These are phyloP conservation scores for Hyaloperonospora arabidopsidis DNA, from an alignment of 352 stramenopile species.

Conservation along the genomic window DNA sequence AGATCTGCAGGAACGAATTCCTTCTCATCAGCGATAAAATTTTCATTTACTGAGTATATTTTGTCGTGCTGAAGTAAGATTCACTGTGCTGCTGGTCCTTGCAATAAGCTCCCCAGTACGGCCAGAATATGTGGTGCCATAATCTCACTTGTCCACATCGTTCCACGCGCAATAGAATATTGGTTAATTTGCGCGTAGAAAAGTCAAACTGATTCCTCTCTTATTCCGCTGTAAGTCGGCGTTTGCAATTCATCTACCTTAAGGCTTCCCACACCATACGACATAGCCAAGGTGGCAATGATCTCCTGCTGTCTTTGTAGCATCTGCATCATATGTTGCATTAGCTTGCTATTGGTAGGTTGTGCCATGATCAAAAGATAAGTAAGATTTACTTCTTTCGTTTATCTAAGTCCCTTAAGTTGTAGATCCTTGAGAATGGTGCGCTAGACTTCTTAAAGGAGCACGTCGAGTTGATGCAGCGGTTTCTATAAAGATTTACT, in stretches of 20 bases:
- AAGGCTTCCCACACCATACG: too few relatives aligned
- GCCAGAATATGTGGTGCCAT: not conserved
- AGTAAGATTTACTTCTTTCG: too few relatives aligned
- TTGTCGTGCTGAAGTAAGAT: not conserved
- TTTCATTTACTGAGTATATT: not conserved
- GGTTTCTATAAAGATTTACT: not conserved
- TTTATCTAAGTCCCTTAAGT: too few relatives aligned
- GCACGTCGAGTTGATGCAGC: not conserved
- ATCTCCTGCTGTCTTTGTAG: too few relatives aligned
- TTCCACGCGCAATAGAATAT: not conserved
- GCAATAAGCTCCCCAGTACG: not conserved
- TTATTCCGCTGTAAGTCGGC: not conserved
- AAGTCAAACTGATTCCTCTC: not conserved
- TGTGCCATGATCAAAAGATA: too few relatives aligned
- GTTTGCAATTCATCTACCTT: too few relatives aligned
- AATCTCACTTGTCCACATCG: not conserved
- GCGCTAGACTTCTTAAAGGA: not conserved
- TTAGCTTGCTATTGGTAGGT: too few relatives aligned
- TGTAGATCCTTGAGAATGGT: not conserved
- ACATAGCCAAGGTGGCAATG: too few relatives aligned
- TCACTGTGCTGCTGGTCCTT: not conserved
- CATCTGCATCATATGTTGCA: too few relatives aligned
- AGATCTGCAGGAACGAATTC: constrained; percentile 11
- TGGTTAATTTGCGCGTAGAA: not conserved
- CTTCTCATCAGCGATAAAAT: not conserved